Base-by-base conservation (phyloP, 177 flowering plant genomes). In the Tripterygium wilfordii region DNA sequence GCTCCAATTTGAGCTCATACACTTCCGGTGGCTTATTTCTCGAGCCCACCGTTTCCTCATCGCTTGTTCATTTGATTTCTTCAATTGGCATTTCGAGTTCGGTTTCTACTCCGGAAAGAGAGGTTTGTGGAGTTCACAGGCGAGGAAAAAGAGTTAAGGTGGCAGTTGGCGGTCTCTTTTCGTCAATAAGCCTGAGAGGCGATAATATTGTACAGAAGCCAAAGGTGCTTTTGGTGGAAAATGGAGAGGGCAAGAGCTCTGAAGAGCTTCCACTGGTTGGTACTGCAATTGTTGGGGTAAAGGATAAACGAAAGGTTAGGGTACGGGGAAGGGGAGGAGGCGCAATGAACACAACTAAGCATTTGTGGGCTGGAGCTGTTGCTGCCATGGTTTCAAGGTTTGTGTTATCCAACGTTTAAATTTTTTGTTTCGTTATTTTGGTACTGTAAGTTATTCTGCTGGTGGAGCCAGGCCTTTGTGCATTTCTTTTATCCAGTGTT, bases 381-480 rank as follows among this genome's bases (percentile, higher is more conserved):
- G 81, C 98, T 37, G 98, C 98, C 35, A 82, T 82, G 88, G 90
- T 91, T 30, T 91, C 98, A 10, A 91, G 96, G 98, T 87, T 45
- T 43, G 52, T 41, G 5, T 23, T 59, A 36, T 44, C 8, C 12
- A n/a, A n/a, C n/a, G n/a, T n/a, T n/a, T n/a, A n/a, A n/a, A n/a
- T n/a, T n/a, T n/a, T n/a, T n/a, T n/a, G n/a, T n/a, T n/a, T n/a
- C n/a, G n/a, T n/a, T n/a, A n/a, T n/a, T n/a, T n/a, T n/a, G n/a
- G n/a, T n/a, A n/a, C n/a, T n/a, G n/a, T n/a, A n/a, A n/a, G n/a
- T n/a, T n/a, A n/a, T n/a, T n/a, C n/a, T n/a, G n/a, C n/a, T n/a
- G n/a, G n/a, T n/a, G n/a, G n/a, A n/a, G n/a, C n/a, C n/a, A n/a
- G n/a, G n/a, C n/a, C n/a, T n/a, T n/a, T n/a, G n/a, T n/a, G n/a